Evolutionary conservation across 1,284 basidiomycete genomes (phyloP).

Genomic region (Ganoderma sinense): DNA sequence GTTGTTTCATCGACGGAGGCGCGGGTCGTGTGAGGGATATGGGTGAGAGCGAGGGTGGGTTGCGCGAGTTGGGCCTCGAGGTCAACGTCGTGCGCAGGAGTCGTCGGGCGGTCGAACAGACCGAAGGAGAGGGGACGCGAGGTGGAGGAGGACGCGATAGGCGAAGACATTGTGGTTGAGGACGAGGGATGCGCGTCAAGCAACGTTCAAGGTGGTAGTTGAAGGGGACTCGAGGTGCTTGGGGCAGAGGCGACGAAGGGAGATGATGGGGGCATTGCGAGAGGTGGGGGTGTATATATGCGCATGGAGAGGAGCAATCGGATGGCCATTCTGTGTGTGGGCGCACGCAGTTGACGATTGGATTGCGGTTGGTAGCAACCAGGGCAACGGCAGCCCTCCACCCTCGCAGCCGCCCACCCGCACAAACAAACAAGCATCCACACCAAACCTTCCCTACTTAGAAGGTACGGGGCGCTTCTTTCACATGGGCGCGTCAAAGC

Average conservation of each 20-base stretch:
- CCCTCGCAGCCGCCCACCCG: too few relatives aligned
- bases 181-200: constrained; percentile 5
- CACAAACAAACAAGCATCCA: too few relatives aligned
- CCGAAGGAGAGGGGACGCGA: constrained; percentile 27
- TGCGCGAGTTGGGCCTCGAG: constrained; percentile 18
- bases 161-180: constrained; percentile 18
- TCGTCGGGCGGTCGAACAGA: constrained; percentile 26
- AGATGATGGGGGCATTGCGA: too few relatives aligned
- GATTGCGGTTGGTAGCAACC: not conserved
- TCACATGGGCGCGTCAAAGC: not conserved
- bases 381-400: too few relatives aligned
- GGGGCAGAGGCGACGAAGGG: too few relatives aligned
- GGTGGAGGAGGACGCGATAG: constrained; percentile 12
- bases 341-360: not conserved
- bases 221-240: too few relatives aligned
- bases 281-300: too few relatives aligned
- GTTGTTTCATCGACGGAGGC: constrained; percentile 24
- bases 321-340: not conserved
- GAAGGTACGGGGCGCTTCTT: not conserved
- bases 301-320: too few relatives aligned
- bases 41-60: constrained; percentile 15
- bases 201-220: not conserved
- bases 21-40: constrained; percentile 18
- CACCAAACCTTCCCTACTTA: not conserved
- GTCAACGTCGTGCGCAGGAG: constrained; percentile 17